Percentiles rank a stretch among this genome's conserved stretches.
These are phyloP conservation scores for Microcyclospora tardicrescens DNA, from an alignment of 2,329 filamentous ascomycete species.

Conservation along the genomic window DNA sequence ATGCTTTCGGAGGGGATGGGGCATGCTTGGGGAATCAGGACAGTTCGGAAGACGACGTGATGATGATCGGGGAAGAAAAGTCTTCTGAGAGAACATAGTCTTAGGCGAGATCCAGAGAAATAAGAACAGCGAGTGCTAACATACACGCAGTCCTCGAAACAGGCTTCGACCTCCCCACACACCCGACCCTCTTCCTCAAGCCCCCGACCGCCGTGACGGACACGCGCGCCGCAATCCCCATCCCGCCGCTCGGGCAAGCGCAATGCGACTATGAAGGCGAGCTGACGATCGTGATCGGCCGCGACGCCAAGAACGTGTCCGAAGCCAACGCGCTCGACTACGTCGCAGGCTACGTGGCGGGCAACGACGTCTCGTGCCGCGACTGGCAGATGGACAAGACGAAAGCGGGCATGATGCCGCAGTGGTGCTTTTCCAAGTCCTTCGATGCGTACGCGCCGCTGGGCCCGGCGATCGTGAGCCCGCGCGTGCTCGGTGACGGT, in stretches of 20 bases:
- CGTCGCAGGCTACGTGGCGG: constrained; percentile 61
- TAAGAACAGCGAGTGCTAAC: too few relatives aligned
- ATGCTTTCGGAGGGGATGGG: too few relatives aligned
- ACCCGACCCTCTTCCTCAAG: constrained; percentile 64
- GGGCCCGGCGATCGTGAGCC: constrained; percentile 37
- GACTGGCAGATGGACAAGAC: constrained; percentile 40
- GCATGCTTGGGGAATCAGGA: too few relatives aligned
- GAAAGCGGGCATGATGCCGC: constrained; percentile 39
- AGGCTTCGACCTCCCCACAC: constrained; percentile 54
- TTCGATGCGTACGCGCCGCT: constrained; percentile 46
- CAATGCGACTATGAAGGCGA: constrained; percentile 70
- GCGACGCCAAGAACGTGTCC: constrained; percentile 50
- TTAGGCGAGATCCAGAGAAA: too few relatives aligned
- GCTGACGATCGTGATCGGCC: constrained; percentile 60
- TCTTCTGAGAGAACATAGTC: too few relatives aligned
- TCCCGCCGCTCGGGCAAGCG: constrained; percentile 53
- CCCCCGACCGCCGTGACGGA: constrained; percentile 53
- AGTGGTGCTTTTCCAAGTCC: constrained; percentile 46
- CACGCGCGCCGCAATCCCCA: constrained; percentile 52
- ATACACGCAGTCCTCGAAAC: constrained; percentile 29
- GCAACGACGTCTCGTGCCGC: constrained; percentile 69
- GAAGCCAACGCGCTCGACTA: constrained; percentile 54
- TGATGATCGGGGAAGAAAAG: too few relatives aligned
- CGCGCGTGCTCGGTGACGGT: constrained; percentile 32
- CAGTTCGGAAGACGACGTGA: too few relatives aligned